Base-by-base conservation (phyloP, 2,329 filamentous ascomycete species). In the Paraphaeosphaeria minitans region DNA sequence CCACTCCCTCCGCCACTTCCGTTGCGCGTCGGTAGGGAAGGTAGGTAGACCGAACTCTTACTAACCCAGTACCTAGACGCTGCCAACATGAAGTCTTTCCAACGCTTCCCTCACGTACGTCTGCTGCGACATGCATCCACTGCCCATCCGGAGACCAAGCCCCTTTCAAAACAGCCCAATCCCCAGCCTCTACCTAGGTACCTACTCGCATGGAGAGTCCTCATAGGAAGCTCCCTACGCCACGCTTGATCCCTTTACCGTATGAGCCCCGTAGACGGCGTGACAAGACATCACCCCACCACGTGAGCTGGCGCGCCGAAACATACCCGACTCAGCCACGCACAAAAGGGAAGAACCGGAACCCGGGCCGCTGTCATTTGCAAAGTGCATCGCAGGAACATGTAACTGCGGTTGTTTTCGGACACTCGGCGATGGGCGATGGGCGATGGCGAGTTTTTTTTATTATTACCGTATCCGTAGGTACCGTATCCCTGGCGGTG, bases 271-370 rank as follows among this genome's bases (percentile, higher is more conserved):
- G 10, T 31, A 31, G 29, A 46, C 24, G n/a, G 27, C 19, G 29
- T 45, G 51, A 43, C 51, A 37, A 35, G 35, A 43, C 27, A 46
- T 53, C 51, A 53, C 41, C 29, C 51, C 41, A 53, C 51, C 51
- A 46, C 21, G 10, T 35, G 27, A 29, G 22, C 22, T 29, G 51
- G 51, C 37, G 16, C 37, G n/a, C 51, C 51, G 51, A 35, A 35
- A 35, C 9, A 16, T 45, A n/a, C 27, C 41, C 39, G 51, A 53
- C 51, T 45, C 41, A 10, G 51, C 13, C 19, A 16, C n/a, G 51
- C 39, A n/a, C n/a, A n/a, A 13, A 35, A 53, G 50, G 24, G 50
- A 16, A 33, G 33, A 53, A 41, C 31, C 50, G 37, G 37, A 42
- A 31, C 43, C 37, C 13, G 14, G 16, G 8, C 39, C n/a, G 37